Evolutionary conservation across 2,329 filamentous ascomycete species (phyloP).

Genomic region (Diaporthe destruens): DNA sequence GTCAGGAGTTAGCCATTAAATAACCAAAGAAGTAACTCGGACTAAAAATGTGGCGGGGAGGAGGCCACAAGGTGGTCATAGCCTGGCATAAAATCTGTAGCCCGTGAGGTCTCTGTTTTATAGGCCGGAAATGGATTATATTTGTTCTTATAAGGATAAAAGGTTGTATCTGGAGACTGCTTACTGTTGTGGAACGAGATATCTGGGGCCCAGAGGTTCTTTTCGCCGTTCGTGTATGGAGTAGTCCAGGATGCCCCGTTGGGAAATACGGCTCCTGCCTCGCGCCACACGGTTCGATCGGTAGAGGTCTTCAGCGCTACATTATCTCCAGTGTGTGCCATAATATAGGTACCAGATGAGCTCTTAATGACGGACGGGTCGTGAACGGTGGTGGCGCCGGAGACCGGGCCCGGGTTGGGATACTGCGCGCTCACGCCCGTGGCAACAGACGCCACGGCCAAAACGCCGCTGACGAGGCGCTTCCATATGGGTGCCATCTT

Average conservation of each 20-base stretch:
- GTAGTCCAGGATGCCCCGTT: slow-evolving; percentile 19
- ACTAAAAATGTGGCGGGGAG: too few species aligned
- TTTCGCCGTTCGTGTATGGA: not conserved
- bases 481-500: not conserved
- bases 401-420: slow-evolving; percentile 10
- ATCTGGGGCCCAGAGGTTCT: slow-evolving; percentile 14
- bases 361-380: slow-evolving; percentile 5
- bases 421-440: not conserved
- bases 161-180: too few species aligned
- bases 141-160: too few species aligned
- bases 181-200: slow-evolving; percentile 14
- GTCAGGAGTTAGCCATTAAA: too few species aligned
- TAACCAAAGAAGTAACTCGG: too few species aligned
- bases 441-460: not conserved
- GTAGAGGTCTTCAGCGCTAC: slow-evolving; percentile 1
- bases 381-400: slow-evolving; percentile 13
- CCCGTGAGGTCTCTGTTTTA: too few species aligned
- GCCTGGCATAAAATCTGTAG: too few species aligned
- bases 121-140: too few species aligned
- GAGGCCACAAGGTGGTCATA: too few species aligned
- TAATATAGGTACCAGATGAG: not conserved
- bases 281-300: slow-evolving; percentile 9
- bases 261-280: slow-evolving; percentile 14
- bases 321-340: slow-evolving; percentile 16
- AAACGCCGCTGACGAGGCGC: not conserved